Base-by-base conservation (phyloP, 441 rosid genomes). In the Populus tomentosa region DNA sequence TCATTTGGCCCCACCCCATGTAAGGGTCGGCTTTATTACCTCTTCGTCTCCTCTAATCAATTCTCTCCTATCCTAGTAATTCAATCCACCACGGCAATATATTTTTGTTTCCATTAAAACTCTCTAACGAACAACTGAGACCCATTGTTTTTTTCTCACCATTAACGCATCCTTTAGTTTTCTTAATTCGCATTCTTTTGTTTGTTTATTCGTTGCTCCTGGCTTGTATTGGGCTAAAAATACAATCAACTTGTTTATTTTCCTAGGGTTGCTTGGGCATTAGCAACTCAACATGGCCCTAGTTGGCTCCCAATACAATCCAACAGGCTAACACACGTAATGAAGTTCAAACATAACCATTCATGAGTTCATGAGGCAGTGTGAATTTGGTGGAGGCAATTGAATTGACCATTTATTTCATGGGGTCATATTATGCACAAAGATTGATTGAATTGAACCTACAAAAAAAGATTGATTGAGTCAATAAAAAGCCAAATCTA, bases 71-170 rank as follows among this genome's bases (percentile, higher is more conserved):
- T 63, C 28, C 50, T 68, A 36, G 73, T 70, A 70, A 71, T 63
- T 50, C 78, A 72, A 2, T 35, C 73, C 82, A 3, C 46, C 84
- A 84, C 85, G 84, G 85, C 85, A 81, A 72, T 69, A 0, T 30
- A 30, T 30, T 30, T 30, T 50, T 18, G 59, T 50, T 7, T 50
- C n/a, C 7, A 50, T 50, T 50, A 16, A 53, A 53, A 53, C 61
- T 53, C 21, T 53, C n/a, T 30, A 30, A 1, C 56, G 14, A 20
- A 50, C 70, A 66, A 26, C 77, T 24, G 62, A 33, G 26, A n/a
- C 64, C n/a, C 80, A 9, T 83, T 75, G 86, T 85, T 82, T 78
- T 84, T 77, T 74, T 79, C 84, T 68, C 80, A 38, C 61, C 26
- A 18, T 30, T 30, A 30, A 30, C 5, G 56, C 56, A 50, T 16